Evolutionary conservation across 257 asterid species (phyloP), one percentile per base, ranked within the genome.

Genomic region (Datura wrightii): DNA sequence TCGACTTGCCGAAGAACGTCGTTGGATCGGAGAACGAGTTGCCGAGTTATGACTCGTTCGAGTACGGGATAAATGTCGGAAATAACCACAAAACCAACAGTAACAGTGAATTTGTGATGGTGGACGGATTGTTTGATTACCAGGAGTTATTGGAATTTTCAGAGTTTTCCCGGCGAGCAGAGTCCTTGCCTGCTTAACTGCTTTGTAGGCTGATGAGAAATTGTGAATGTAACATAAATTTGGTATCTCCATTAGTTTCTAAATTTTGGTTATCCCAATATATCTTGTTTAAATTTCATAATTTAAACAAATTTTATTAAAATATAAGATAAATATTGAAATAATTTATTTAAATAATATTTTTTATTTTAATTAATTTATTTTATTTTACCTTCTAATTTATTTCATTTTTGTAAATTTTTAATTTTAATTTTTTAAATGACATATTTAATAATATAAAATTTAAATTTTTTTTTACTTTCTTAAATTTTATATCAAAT

Each of bases 31-130:
- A 82, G 79, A 80, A 82, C 13, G 89, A 85, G 82, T 34, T 90
- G 14, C 82, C 84, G 59, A 71, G 81, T 54, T 82, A 83, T 59
- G 88, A 86, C 71, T 36, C 87, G 82, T 80, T 83, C 79, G 88
- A 87, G 31, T 24, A 24, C 31, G 31, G 31, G 31, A 24, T 24
- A 1, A 24, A 24, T 24, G 31, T 24, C 31, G 31, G 31, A 24
- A 24, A 24, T 24, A 24, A 24, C 31, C 31, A 24, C 31, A 24
- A 24, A 24, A 24, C 31, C 31, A 24, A 24, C 31, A 24, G 0
- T 24, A 24, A 24, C 31, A 1, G 1, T 24, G 31, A 24, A 24
- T 24, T 24, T 24, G 31, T 24, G 1, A 24, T 24, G 31, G 31
- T 24, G 31, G 31, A 8, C 36, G 37, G 37, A 59, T 59, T 19